These are phyloP conservation scores for Sarocladium kiliense DNA, from an alignment of 2,329 filamentous ascomycete genomes.

Conservation along the genomic window DNA sequence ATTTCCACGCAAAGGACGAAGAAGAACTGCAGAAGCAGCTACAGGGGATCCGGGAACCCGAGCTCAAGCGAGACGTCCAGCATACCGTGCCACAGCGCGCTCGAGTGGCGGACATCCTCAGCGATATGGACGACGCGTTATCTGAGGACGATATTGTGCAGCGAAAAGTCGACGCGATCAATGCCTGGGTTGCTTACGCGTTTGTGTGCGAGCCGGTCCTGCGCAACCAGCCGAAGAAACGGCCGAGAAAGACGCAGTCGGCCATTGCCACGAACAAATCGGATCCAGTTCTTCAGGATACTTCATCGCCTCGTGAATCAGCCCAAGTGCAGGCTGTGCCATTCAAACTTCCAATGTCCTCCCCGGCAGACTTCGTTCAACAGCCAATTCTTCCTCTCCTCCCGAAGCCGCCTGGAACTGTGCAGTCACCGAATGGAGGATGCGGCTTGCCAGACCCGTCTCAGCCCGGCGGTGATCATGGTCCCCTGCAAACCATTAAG, in stretches of 20 bases:
- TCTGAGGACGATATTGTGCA: too few relatives aligned
- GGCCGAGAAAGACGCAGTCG: not conserved
- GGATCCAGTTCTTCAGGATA: not conserved
- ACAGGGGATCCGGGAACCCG: too few relatives aligned
- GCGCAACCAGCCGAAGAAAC: not conserved
- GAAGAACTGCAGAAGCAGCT: not conserved
- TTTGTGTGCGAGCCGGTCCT: too few relatives aligned
- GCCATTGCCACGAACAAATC: not conserved
- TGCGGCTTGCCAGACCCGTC: not conserved
- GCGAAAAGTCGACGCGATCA: too few relatives aligned
- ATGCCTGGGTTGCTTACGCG: too few relatives aligned
- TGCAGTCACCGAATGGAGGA: not conserved
- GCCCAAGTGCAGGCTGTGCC: not conserved
- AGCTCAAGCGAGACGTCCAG: too few relatives aligned
- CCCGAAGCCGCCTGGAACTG: not conserved
- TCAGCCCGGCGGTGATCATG: not conserved
- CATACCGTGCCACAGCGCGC: too few relatives aligned
- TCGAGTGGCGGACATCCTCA: too few relatives aligned
- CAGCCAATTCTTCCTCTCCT: not conserved
- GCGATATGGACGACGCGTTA: too few relatives aligned
- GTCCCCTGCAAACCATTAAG: not conserved
- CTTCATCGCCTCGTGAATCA: not conserved
- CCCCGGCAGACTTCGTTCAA: not conserved
- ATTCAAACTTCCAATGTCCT: not conserved
- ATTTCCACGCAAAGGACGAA: not conserved